Percentiles rank a stretch among this genome's conserved stretches.
These are phyloP conservation scores for Candida coquimbonensis DNA, from an alignment of 805 yeast species.

Conservation along the genomic window DNA sequence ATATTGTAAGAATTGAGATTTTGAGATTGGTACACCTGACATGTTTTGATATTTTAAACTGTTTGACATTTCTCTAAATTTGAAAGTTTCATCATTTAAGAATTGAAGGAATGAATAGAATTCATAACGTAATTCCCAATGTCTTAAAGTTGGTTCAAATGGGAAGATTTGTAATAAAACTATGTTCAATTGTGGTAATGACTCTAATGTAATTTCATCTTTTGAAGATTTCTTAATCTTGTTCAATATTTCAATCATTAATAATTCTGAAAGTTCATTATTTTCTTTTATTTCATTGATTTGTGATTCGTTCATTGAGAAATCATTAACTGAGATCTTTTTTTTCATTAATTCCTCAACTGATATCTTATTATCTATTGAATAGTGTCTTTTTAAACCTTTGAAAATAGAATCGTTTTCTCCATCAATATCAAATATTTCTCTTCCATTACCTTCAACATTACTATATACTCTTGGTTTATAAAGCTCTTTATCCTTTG, in stretches of 20 bases:
- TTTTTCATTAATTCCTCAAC: constrained; percentile 9
- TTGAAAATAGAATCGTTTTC: constrained; percentile 35
- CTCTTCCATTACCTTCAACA: constrained; percentile 2
- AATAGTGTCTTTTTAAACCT: constrained; percentile 40
- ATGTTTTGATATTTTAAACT: constrained; percentile 11
- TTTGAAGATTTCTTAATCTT: constrained; percentile 3
- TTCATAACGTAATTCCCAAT: constrained; percentile 13
- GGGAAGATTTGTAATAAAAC: constrained; percentile 14
- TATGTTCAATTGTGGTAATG: neutral
- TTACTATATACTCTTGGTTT: constrained; percentile 3
- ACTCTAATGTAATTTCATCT: neutral
- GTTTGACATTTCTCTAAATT: constrained; percentile 4
- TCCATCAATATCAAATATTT: constrained; percentile 2
- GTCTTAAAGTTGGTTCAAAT: constrained; percentile 9
- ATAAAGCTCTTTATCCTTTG: constrained; percentile 27
- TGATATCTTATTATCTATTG: constrained; percentile 3
- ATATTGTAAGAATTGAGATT: constrained; percentile 6
- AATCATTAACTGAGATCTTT: constrained; percentile 11
- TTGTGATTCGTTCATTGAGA: constrained; percentile 1
- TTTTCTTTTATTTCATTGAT: constrained; percentile 1
- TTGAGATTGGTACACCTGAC: constrained; percentile 13
- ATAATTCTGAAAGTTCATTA: constrained; percentile 5
- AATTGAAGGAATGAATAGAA: constrained; percentile 8
- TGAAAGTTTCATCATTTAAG: constrained; percentile 7
- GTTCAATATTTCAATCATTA: constrained; percentile 4